Conservation (phyloP, 2,329 filamentous ascomycete genomes). For the Aspergillus glaucus region DNA sequence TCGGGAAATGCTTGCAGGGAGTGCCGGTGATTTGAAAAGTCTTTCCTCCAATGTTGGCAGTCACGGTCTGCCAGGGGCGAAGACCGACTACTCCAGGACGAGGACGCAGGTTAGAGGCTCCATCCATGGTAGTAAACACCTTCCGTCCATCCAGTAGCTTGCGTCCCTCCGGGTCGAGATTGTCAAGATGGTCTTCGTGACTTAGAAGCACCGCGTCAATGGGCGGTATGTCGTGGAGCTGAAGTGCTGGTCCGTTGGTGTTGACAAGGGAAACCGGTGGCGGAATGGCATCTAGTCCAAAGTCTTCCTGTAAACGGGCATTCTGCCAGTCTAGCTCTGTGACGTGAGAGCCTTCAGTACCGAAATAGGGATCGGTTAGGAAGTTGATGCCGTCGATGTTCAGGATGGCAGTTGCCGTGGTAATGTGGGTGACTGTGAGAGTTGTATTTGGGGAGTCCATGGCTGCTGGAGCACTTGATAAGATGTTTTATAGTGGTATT, state of each 20-base stretch:
- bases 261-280: neutral
- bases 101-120: slow-evolving; percentile 3
- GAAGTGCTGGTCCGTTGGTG: slow-evolving; percentile 1
- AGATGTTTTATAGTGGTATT: no score
- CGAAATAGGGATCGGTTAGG: slow-evolving; percentile 45
- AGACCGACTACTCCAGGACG: slow-evolving; percentile 19
- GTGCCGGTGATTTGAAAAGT: slow-evolving; percentile 37
- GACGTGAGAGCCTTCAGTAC: slow-evolving; percentile 18
- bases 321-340: no score
- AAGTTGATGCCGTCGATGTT: slow-evolving; percentile 38
- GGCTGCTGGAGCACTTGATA: no score
- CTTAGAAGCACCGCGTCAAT: slow-evolving; percentile 8
- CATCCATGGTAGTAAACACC: slow-evolving; percentile 8
- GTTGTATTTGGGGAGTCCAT: no score
- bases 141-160: slow-evolving; percentile 6
- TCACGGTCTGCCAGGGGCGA: slow-evolving; percentile 32
- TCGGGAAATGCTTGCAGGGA: slow-evolving; percentile 39
- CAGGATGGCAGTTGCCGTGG: slow-evolving; percentile 46
- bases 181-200: slow-evolving; percentile 9
- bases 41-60: slow-evolving; percentile 23
- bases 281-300: slow-evolving; percentile 3
- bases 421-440: slow-evolving; percentile 24
- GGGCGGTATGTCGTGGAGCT: slow-evolving; percentile 5
- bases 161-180: slow-evolving; percentile 7
- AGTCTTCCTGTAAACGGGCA: no score